A percentile compares a stretch with the other conserved stretches of the same genome.
phyloP scores from a whole-genome alignment of 495 filamentous ascomycete genomes.

The Penicillium goetzii region DNA sequence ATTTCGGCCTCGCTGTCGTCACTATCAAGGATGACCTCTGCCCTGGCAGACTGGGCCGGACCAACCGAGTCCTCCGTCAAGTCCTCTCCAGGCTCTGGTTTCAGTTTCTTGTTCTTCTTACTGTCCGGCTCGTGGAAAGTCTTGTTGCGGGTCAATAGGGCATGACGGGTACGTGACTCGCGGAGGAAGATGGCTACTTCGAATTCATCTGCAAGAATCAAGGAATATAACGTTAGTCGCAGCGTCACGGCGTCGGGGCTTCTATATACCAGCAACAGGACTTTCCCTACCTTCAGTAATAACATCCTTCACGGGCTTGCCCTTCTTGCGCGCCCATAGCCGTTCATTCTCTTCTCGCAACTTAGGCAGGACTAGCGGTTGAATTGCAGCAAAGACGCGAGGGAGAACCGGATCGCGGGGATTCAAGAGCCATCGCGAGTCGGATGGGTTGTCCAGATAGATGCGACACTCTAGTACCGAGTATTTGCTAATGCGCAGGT shows the following conservation, averaged over 20 bases:
- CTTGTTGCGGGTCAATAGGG: slow-evolving; percentile 83
- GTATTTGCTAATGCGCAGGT: slow-evolving; percentile 81
- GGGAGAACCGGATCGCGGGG: slow-evolving; percentile 72
- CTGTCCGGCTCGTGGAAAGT: slow-evolving; percentile 59
- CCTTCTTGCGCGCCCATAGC: slow-evolving; percentile 59
- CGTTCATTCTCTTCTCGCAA: slow-evolving; percentile 83
- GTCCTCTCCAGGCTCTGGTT: slow-evolving; percentile 56
- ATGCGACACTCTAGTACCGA: slow-evolving; percentile 94
- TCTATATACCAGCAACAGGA: neutral
- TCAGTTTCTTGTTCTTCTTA: slow-evolving; percentile 48
- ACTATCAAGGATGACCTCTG: slow-evolving; percentile 48
- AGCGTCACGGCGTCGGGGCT: no score
- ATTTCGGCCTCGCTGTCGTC: slow-evolving; percentile 45
- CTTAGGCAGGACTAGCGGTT: slow-evolving; percentile 85
- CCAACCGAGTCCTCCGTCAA: slow-evolving; percentile 52
- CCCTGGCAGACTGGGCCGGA: slow-evolving; percentile 45
- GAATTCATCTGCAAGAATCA: slow-evolving; percentile 73
- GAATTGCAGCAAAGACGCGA: slow-evolving; percentile 78
- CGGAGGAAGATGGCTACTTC: slow-evolving; percentile 93
- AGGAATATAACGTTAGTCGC: neutral
- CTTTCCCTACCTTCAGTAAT: slow-evolving; percentile 68
- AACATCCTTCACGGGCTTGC: slow-evolving; percentile 84
- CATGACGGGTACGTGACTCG: slow-evolving; percentile 83
- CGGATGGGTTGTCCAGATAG: slow-evolving; percentile 87
- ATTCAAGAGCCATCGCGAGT: slow-evolving; percentile 79